Percentiles rank a stretch among this genome's conserved stretches.
Conservation (phyloP, 2,329 filamentous ascomycete genomes). For the Cercospora sp. region DNA sequence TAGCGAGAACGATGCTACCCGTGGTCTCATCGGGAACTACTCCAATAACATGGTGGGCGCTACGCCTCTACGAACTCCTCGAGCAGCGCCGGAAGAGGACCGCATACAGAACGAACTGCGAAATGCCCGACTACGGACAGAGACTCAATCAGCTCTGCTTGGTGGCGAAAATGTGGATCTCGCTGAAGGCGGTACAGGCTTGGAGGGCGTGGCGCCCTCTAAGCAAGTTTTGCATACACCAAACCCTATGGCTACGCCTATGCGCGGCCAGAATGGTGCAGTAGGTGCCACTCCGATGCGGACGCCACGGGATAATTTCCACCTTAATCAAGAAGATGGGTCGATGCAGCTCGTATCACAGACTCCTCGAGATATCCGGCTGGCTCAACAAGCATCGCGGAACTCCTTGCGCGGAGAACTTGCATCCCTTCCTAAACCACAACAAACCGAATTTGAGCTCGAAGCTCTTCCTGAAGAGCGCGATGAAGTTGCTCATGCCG, state of each 20-base stretch:
- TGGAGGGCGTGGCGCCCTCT: conserved; percentile 79
- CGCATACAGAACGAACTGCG: conserved; percentile 94
- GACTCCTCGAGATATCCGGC: conserved; percentile 73
- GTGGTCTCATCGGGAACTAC: conserved; percentile 85
- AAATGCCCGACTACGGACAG: conserved; percentile 87
- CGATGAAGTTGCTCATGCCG: conserved; percentile 55
- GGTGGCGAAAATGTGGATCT: conserved; percentile 93
- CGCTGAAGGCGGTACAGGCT: conserved; percentile 82
- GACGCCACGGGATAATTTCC: conserved; percentile 84
- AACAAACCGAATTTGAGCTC: conserved; percentile 90
- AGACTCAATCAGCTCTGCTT: conserved; percentile 88
- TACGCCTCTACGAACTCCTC: conserved; percentile 88
- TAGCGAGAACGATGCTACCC: conserved; percentile 81
- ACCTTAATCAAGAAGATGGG: conserved; percentile 72
- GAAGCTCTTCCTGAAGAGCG: conserved; percentile 79
- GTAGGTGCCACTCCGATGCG: conserved; percentile 75
- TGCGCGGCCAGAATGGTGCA: conserved; percentile 56
- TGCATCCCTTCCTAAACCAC: conserved; percentile 84
- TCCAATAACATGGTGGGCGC: conserved; percentile 69
- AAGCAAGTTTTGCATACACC: conserved; percentile 84
- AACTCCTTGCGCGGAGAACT: conserved; percentile 70
- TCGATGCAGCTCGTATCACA: conserved; percentile 67
- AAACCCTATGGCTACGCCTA: conserved; percentile 90
- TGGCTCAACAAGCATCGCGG: conserved; percentile 68
- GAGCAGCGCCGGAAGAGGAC: conserved; percentile 88